Percentiles rank a stretch among this genome's conserved stretches.
phyloP scores from a whole-genome alignment of 2,329 filamentous ascomycete genomes.

The Apiospora malaysiana region DNA sequence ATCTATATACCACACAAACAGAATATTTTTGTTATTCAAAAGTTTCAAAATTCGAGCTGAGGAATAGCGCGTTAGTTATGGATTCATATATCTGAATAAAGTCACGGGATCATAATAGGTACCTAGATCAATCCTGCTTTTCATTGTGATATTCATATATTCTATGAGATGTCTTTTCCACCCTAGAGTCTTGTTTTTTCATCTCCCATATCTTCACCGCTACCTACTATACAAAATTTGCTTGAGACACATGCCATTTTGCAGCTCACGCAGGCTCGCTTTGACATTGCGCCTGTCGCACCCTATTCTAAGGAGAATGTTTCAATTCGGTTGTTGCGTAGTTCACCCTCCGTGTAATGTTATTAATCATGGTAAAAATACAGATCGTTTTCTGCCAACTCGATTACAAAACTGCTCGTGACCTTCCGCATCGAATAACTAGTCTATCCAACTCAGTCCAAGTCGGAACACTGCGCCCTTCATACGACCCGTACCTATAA shows the following conservation, averaged over 20 bases:
- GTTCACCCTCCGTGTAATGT: too few relatives aligned
- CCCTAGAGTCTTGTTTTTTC: background rate
- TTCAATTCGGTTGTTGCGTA: too few relatives aligned
- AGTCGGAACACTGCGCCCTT: too few relatives aligned
- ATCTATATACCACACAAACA: background rate
- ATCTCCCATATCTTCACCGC: background rate
- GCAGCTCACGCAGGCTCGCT: background rate
- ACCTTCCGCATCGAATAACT: too few relatives aligned
- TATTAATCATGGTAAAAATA: too few relatives aligned
- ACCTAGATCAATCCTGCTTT: background rate
- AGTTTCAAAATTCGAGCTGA: background rate
- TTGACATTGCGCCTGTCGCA: too few relatives aligned
- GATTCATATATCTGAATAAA: background rate
- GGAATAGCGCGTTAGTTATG: background rate
- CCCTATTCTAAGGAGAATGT: too few relatives aligned
- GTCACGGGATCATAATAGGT: background rate
- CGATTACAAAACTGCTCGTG: too few relatives aligned
- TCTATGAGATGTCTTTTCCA: background rate
- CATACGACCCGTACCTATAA: too few relatives aligned
- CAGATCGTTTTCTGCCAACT: too few relatives aligned
- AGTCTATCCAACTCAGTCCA: too few relatives aligned
- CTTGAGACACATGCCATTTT: too few relatives aligned
- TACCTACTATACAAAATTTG: background rate
- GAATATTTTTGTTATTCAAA: background rate
- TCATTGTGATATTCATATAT: background rate